These are phyloP conservation scores for Begonia fuchsioides DNA, from an alignment of 306 rosid species.

Conservation along the genomic window DNA sequence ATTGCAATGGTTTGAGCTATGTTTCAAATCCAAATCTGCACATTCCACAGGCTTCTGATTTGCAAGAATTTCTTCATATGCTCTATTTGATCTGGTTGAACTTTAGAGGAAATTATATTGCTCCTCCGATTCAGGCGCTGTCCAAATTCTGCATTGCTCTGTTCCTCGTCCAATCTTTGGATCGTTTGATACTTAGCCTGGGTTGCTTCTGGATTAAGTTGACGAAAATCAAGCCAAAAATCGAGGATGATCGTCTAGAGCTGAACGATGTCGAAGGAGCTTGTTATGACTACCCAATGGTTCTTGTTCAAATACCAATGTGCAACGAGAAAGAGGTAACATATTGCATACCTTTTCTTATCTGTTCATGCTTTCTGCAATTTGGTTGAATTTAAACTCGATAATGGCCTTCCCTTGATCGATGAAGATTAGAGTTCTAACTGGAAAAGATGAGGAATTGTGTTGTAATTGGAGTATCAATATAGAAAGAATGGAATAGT, in stretches of 20 bases:
- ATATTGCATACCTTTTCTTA: neutral
- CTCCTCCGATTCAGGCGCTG: too few relatives aligned
- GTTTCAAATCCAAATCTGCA: conserved; percentile 19
- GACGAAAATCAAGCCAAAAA: conserved; percentile 60
- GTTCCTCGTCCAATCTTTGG: conserved; percentile 82
- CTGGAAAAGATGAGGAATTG: too few relatives aligned
- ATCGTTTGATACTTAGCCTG: conserved; percentile 65
- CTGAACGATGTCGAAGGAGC: conserved; percentile 25
- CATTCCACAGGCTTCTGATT: conserved; percentile 73
- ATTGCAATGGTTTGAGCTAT: conserved; percentile 48
- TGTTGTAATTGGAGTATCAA: too few relatives aligned
- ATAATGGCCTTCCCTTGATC: neutral
- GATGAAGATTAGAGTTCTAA: too few relatives aligned
- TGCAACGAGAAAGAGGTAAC: too few relatives aligned
- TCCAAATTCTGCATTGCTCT: conserved; percentile 65
- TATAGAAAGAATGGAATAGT: too few relatives aligned
- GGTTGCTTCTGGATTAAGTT: conserved; percentile 95
- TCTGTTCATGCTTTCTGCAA: neutral
- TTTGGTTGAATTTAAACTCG: conserved; percentile 3
- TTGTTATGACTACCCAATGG: conserved; percentile 60
- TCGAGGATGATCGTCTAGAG: conserved; percentile 39
- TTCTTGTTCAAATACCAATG: too few relatives aligned
- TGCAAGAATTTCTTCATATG: conserved; percentile 55
- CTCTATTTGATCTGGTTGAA: conserved; percentile 59
- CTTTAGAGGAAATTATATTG: conserved; percentile 70